Evolutionary conservation across 768 basidiomycete species (phyloP).

Genomic region (Cystofilobasidium ferigula): DNA sequence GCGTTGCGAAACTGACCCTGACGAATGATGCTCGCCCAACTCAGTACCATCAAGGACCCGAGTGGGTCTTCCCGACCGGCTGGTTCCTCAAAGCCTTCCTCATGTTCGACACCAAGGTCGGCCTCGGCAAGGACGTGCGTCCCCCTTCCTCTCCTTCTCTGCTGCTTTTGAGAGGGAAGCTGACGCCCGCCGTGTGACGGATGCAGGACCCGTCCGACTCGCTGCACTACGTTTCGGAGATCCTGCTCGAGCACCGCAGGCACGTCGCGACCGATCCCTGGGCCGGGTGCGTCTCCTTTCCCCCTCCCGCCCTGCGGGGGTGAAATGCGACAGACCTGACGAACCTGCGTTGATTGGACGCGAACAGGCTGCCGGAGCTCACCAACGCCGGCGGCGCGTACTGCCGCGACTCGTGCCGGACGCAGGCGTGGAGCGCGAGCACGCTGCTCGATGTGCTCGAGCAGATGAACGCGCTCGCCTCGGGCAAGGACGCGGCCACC

Average conservation of each 20-base stretch:
- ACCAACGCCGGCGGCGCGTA: constrained; percentile 52
- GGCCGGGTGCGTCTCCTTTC: constrained; percentile 56
- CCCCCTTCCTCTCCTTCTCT: not conserved
- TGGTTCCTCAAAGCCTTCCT: constrained; percentile 92
- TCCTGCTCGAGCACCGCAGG: constrained; percentile 56
- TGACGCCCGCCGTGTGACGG: not conserved
- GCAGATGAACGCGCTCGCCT: constrained; percentile 47
- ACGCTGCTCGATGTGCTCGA: constrained; percentile 82
- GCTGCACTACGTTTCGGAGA: constrained; percentile 65
- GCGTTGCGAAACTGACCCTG: not conserved
- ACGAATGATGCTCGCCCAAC: not conserved
- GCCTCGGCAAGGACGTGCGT: constrained; percentile 58
- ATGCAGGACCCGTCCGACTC: constrained; percentile 57
- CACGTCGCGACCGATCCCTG: constrained; percentile 74
- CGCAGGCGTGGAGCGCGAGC: constrained; percentile 94
- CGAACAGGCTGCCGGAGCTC: constrained; percentile 58
- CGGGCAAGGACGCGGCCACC: not conserved
- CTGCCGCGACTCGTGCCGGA: constrained; percentile 78
- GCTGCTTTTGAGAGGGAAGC: constrained; percentile 16
- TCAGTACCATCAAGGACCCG: constrained; percentile 57
- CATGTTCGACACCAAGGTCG: constrained; percentile 64
- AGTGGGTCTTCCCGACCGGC: constrained; percentile 91
- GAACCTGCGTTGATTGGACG: not conserved
- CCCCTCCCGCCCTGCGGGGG: not conserved
- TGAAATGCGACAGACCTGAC: not conserved